These are phyloP conservation scores for Candida ovalis DNA, from an alignment of 805 yeast genomes.

Conservation along the genomic window DNA sequence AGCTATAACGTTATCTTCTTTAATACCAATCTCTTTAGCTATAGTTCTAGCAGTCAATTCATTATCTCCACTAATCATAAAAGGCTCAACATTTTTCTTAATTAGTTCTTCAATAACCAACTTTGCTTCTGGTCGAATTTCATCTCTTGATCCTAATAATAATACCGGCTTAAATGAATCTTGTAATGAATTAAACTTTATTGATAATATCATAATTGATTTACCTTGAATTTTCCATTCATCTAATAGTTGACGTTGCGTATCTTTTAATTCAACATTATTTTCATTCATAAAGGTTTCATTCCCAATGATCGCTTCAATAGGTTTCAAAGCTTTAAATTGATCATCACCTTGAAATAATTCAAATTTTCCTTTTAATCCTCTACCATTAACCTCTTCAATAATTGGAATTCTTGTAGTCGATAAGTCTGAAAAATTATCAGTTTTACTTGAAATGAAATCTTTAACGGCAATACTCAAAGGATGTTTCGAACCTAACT, in stretches of 20 bases:
- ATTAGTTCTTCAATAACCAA: conserved; percentile 43
- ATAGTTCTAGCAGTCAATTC: conserved; percentile 36
- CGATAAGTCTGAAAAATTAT: conserved; percentile 13
- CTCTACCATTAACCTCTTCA: conserved; percentile 58
- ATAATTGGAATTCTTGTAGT: conserved; percentile 42
- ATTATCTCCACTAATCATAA: conserved; percentile 81
- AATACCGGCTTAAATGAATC: conserved; percentile 37
- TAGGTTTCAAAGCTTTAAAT: conserved; percentile 22
- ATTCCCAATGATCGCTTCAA: conserved; percentile 50
- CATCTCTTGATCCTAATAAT: conserved; percentile 58
- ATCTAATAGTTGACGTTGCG: conserved; percentile 34
- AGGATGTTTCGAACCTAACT: conserved; percentile 65
- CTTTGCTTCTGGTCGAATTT: conserved; percentile 53
- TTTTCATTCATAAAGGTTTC: conserved; percentile 53
- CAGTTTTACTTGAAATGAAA: conserved; percentile 29
- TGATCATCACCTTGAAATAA: conserved; percentile 15
- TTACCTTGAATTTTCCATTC: conserved; percentile 63
- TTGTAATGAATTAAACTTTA: conserved; percentile 29
- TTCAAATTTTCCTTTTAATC: conserved; percentile 45
- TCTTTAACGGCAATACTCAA: conserved; percentile 54
- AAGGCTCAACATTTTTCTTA: conserved; percentile 46
- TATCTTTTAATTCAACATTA: conserved; percentile 34
- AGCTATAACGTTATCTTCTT: conserved; percentile 51
- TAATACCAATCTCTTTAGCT: conserved; percentile 62
- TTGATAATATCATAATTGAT: conserved; percentile 56